Percentiles rank a stretch among this genome's conserved stretches.
Conservation (phyloP, 2,329 filamentous ascomycete species). For the Emmonsiellopsis sp. region DNA sequence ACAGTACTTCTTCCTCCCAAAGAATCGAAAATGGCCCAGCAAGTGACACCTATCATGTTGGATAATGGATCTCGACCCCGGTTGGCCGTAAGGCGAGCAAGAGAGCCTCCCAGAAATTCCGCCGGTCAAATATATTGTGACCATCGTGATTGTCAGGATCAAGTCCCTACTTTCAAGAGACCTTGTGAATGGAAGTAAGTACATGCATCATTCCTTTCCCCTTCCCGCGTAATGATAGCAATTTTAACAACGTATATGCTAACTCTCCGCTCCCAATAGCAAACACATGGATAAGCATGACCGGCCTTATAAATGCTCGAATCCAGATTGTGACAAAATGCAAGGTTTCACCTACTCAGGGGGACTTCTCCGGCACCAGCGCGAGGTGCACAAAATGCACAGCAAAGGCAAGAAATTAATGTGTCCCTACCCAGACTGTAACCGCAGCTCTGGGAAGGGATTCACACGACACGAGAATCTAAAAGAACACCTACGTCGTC, state of each 20-base stretch:
- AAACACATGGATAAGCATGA: conserved; percentile 99
- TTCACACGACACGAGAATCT: conserved; percentile 93
- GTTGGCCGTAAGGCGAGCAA: conserved; percentile 33
- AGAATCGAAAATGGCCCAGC: conserved; percentile 19
- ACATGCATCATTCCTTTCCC: background rate
- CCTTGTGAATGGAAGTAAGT: conserved; percentile 92
- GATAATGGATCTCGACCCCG: conserved; percentile 28
- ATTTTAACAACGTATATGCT: background rate
- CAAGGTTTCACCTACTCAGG: conserved; percentile 93
- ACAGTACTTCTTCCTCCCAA: conserved; percentile 27
- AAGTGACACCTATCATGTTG: conserved; percentile 21
- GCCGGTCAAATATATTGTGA: conserved; percentile 73
- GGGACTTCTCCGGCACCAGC: conserved; percentile 78
- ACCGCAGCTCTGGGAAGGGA: conserved; percentile 76
- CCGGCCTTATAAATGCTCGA: conserved; percentile 77
- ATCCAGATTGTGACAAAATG: conserved; percentile 79
- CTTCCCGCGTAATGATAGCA: background rate
- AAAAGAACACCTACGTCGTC: conserved; percentile 82
- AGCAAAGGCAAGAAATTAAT: conserved; percentile 81
- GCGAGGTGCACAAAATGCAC: conserved; percentile 87
- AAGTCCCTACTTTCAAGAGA: conserved; percentile 59
- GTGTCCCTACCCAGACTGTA: conserved; percentile 81
- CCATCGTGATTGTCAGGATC: conserved; percentile 58
- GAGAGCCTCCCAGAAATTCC: conserved; percentile 52
- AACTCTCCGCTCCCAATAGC: conserved; percentile 37